Base-by-base conservation (phyloP, 2,329 filamentous ascomycete species). In the Zymoseptoria tritici region DNA sequence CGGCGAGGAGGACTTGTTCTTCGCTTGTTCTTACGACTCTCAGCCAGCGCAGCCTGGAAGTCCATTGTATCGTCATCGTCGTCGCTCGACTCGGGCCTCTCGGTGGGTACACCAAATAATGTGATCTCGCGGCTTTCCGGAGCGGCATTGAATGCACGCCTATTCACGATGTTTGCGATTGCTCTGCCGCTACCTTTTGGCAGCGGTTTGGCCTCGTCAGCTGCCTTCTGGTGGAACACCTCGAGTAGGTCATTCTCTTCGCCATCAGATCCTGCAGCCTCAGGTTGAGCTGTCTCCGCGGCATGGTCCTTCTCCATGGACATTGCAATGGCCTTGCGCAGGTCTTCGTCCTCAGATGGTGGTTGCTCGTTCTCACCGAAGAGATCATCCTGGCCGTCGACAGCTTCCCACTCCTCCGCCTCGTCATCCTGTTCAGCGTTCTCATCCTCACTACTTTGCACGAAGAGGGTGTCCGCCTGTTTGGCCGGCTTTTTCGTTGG, bases 241-340 rank as follows among this genome's bases (percentile, higher is more conserved):
- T 79, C 77, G 9, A 74, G 72, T 52, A 76, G 75, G 13, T 75
- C 72, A 49, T 79, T 74, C n/a, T 78, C 64, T 24, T 68, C 69
- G 11, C 21, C 56, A n/a, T 61, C 49, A 19, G 57, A 50, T 1
- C n/a, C 55, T 7, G 46, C 55, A 7, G 24, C 36, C n/a, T 58
- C 57, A 6, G 31, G 29, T 22, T 54, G 56, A n/a, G 50, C 2
- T 9, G 11, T 70, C 31, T 75, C 73, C 3, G 67, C 71, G 8
- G 67, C 66, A 16, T 71, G 81, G n/a, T 79, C 86, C 66, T 87
- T 68, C 56, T 79, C 83, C 46, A 97, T 76, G 4, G 93, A 97
- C 74, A 97, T 80, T 1, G 89, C 88, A 69, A 97, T 96, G 11
- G 93, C 92, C 62, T 81, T 83, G 60, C 85, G 85, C 5, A 97